Evolutionary conservation across 805 yeast genomes (phyloP), one percentile per base, ranked within the genome.

Genomic region (Komagataella pseudopastoris): DNA sequence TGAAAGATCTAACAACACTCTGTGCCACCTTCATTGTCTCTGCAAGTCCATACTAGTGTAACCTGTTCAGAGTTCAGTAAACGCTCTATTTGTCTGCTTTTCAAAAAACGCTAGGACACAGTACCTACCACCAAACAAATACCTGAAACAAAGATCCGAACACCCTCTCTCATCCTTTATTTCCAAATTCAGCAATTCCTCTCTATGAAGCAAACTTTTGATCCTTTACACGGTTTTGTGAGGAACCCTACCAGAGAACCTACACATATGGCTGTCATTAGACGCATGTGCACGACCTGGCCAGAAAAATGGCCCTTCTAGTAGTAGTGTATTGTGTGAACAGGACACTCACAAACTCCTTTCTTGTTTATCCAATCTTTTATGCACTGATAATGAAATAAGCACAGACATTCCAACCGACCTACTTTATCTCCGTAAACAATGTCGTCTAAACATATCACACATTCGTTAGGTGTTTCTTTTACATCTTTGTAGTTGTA

Each of bases 391-490:
- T 89, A 89, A 61, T 93, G 99, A 65, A 88, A 93, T 43, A 90
- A 88, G 63, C 99, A 93, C 12, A 93, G 72, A 63, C 99, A 93
- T 64, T 91, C 98, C 53, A 93, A 67, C 46, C 99, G 70, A 0
- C 96, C 98, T 16, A 93, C 91, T 60, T 83, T 84, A 51, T 89
- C 93, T 1, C 96, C 96, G 0, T 90, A 87, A 49, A 69, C 67
- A 63, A 90, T 79, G 17, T 87, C 95, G 63, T 93, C 99, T 55
- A 91, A 78, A 61, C 99, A 93, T 22, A 93, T 91, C 14, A 88
- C 91, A 64, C 99, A 93, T 64, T 93, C 98, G 49, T 79, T 48
- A 8, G 23, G 12, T 6, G 45, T 20, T n/a, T 36, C 47, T 7
- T 17, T 44, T n/a, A 23, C n/a, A 7, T 57, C 53, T 0, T 80